A percentile compares a stretch with the other conserved stretches of the same genome.
phyloP scores from a whole-genome alignment of 495 filamentous ascomycete species.

The Xylaria cubensis region DNA sequence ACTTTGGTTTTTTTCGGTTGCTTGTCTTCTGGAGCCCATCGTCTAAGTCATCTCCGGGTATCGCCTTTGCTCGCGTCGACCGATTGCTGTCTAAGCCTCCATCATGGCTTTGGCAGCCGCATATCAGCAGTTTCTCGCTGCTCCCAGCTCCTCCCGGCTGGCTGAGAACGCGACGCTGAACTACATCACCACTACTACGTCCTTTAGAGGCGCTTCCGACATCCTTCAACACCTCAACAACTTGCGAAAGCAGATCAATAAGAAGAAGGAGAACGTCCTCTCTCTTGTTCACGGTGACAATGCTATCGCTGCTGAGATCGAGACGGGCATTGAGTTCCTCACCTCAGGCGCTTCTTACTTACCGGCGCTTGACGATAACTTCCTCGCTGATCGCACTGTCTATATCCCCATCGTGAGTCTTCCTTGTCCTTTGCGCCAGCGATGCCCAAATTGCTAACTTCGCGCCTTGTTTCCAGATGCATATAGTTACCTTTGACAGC shows the following conservation, averaged over 20 bases:
- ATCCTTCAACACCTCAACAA: slow-evolving; percentile 79
- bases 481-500: slow-evolving; percentile 85
- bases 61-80: not conserved
- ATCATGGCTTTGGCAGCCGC: slow-evolving; percentile 69
- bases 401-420: slow-evolving; percentile 80
- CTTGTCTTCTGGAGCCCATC: not conserved
- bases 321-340: slow-evolving; percentile 83
- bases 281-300: slow-evolving; percentile 72
- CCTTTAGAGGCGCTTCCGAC: slow-evolving; percentile 68
- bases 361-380: slow-evolving; percentile 91
- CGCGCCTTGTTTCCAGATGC: slow-evolving; percentile 63
- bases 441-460: slow-evolving; percentile 37
- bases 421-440: slow-evolving; percentile 11
- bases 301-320: slow-evolving; percentile 75
- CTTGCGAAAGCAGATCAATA: slow-evolving; percentile 72
- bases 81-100: slow-evolving; percentile 19
- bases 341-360: slow-evolving; percentile 85
- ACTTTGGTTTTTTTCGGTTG: slow-evolving; percentile 12
- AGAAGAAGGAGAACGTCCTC: slow-evolving; percentile 77
- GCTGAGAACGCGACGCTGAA: slow-evolving; percentile 76
- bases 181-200: slow-evolving; percentile 90
- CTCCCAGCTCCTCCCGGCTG: slow-evolving; percentile 69
- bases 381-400: slow-evolving; percentile 82
- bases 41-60: slow-evolving; percentile 4
- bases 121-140: slow-evolving; percentile 81